phyloP scores from a whole-genome alignment of 768 basidiomycete genomes.

The Arthromyces matolae region DNA sequence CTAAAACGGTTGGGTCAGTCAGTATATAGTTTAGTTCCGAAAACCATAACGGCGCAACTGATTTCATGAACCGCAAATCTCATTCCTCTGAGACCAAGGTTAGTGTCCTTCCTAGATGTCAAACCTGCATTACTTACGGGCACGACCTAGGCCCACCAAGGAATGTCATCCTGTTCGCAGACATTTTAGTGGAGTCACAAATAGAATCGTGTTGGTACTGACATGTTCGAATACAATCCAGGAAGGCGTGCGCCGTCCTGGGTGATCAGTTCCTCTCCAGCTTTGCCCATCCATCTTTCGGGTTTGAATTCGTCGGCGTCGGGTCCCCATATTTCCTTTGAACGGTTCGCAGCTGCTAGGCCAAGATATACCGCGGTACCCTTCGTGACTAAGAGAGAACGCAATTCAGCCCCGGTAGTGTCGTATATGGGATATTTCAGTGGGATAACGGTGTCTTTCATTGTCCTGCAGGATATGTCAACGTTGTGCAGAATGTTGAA shows the following conservation, averaged over 20 bases:
- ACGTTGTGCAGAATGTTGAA: too few relatives aligned
- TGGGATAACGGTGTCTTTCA: slow-evolving; percentile 31
- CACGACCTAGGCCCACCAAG: slow-evolving; percentile 42
- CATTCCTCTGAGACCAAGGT: slow-evolving; percentile 25
- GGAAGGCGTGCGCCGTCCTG: slow-evolving; percentile 35
- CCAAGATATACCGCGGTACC: slow-evolving; percentile 34
- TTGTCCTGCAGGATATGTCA: slow-evolving; percentile 19
- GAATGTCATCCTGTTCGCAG: slow-evolving; percentile 38
- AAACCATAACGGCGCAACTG: slow-evolving; percentile 18
- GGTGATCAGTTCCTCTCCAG: slow-evolving; percentile 16
- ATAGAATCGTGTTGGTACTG: slow-evolving; percentile 1
- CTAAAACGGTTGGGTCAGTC: slow-evolving; percentile 8
- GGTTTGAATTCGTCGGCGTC: slow-evolving; percentile 48
- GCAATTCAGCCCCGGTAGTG: slow-evolving; percentile 19
- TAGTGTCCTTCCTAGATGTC: too few relatives aligned
- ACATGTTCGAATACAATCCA: slow-evolving; percentile 42
- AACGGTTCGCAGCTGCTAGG: slow-evolving; percentile 30
- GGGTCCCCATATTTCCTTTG: slow-evolving; percentile 40
- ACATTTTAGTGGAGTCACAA: not conserved
- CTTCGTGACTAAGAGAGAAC: slow-evolving; percentile 34
- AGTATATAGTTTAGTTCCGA: not conserved
- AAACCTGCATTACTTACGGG: too few relatives aligned
- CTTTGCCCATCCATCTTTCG: slow-evolving; percentile 41
- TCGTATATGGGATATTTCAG: slow-evolving; percentile 29
- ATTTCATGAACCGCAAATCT: slow-evolving; percentile 37